Percentiles rank a stretch among this genome's conserved stretches.
phyloP scores from a whole-genome alignment of 192 early-diverging fungal genomes.

The Rhizophagus prolifer region DNA sequence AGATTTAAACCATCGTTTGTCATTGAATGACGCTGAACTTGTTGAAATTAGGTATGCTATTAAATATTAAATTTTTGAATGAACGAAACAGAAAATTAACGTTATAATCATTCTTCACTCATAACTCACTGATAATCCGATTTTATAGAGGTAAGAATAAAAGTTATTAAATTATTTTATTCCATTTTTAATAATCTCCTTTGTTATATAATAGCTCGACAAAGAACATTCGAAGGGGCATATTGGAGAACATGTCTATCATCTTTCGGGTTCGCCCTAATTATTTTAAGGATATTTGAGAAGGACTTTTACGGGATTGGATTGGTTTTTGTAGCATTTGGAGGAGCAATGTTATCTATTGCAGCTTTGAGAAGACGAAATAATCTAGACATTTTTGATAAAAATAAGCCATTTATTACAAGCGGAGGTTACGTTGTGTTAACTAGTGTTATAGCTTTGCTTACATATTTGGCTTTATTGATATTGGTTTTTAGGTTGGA shows the following conservation, averaged over 20 bases:
- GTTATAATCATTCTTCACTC: too few species aligned
- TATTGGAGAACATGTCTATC: slow-evolving; percentile 59
- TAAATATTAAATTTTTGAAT: too few species aligned
- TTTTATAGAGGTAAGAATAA: too few species aligned
- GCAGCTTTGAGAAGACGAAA: slow-evolving; percentile 44
- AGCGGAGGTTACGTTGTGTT: slow-evolving; percentile 54
- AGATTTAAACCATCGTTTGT: too few species aligned
- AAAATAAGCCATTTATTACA: slow-evolving; percentile 51
- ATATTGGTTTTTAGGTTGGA: slow-evolving; percentile 34
- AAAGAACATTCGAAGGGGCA: slow-evolving; percentile 61
- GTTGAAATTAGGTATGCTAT: too few species aligned
- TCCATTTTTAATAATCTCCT: neutral
- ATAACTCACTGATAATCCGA: too few species aligned
- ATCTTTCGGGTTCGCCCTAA: slow-evolving; percentile 52
- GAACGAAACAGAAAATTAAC: too few species aligned
- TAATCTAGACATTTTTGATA: slow-evolving; percentile 57
- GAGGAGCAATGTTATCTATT: slow-evolving; percentile 49
- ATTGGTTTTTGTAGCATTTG: slow-evolving; percentile 57
- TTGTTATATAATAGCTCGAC: slow-evolving; percentile 40
- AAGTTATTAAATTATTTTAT: too few species aligned
- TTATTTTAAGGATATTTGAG: slow-evolving; percentile 58
- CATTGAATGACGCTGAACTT: too few species aligned
- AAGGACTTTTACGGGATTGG: slow-evolving; percentile 54
- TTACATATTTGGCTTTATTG: slow-evolving; percentile 46
- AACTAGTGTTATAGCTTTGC: slow-evolving; percentile 44